Conservation (phyloP, 768 basidiomycete genomes). For the Auriscalpium orientale region DNA sequence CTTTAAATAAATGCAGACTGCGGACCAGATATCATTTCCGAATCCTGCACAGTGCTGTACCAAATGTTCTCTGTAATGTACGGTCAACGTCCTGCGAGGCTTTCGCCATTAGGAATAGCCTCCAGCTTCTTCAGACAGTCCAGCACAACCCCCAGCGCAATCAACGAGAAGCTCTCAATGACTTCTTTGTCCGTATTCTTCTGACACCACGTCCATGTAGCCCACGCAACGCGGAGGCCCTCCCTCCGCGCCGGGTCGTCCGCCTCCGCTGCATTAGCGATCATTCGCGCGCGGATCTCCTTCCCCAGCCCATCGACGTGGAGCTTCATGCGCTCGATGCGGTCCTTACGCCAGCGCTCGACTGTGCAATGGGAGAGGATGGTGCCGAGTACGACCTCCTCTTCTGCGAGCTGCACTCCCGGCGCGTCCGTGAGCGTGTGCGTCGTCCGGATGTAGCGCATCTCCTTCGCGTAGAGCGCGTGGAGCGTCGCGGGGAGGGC, state of each 20-base stretch:
- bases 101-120: neutral
- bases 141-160: neutral
- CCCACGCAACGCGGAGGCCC: constrained; percentile 51
- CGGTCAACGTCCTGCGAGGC: no score
- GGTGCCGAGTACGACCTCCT: constrained; percentile 67
- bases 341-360: constrained; percentile 48
- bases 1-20: no score
- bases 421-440: constrained; percentile 56
- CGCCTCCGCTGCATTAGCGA: neutral
- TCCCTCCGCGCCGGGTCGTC: constrained; percentile 19
- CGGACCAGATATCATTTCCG: no score
- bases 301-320: constrained; percentile 46
- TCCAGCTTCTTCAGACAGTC: constrained; percentile 1
- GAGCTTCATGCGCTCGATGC: constrained; percentile 55
- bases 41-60: no score
- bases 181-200: constrained; percentile 19
- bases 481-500: constrained; percentile 27
- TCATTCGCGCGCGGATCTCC: constrained; percentile 36
- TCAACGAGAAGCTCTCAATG: neutral
- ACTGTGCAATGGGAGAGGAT: constrained; percentile 67
- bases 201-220: constrained; percentile 53
- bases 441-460: constrained; percentile 61
- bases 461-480: constrained; percentile 50
- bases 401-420: constrained; percentile 52
- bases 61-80: no score